Percentiles rank a stretch among this genome's conserved stretches.
Conservation (phyloP, 768 basidiomycete genomes). For the Filobasidium wieringae region DNA sequence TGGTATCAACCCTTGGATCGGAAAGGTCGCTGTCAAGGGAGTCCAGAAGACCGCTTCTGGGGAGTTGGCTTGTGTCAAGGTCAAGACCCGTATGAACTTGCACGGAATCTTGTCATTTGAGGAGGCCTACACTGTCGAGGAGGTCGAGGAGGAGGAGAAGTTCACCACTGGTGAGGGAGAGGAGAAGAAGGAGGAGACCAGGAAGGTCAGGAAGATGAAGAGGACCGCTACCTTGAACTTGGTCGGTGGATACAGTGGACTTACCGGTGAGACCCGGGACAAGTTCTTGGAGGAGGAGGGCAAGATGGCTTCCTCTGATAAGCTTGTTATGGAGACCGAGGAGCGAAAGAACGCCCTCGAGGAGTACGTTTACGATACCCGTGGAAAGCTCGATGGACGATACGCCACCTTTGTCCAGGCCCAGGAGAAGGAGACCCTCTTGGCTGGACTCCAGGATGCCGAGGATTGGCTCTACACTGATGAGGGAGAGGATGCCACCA, state of each 20-base stretch:
- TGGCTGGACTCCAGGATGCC: conserved; percentile 57
- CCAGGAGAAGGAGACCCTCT: conserved; percentile 65
- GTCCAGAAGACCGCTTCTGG: conserved; percentile 57
- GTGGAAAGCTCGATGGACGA: conserved; percentile 78
- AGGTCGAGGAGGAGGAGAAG: conserved; percentile 57
- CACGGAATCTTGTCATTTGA: conserved; percentile 84
- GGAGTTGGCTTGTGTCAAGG: conserved; percentile 70
- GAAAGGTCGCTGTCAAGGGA: conserved; percentile 65
- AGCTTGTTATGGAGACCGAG: conserved; percentile 96
- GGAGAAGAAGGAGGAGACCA: conserved; percentile 44
- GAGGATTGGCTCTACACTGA: conserved; percentile 98
- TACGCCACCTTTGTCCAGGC: conserved; percentile 64
- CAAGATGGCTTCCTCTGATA: conserved; percentile 79
- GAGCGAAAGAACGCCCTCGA: conserved; percentile 97
- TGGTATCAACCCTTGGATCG: conserved; percentile 71
- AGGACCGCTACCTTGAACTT: conserved; percentile 74
- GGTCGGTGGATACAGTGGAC: conserved; percentile 51
- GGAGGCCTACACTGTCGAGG: conserved; percentile 61
- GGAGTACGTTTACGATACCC: conserved; percentile 95
- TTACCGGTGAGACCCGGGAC: conserved; percentile 58
- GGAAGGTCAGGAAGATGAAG: conserved; percentile 73
- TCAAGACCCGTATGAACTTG: conserved; percentile 76
- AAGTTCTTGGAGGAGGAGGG: conserved; percentile 66
- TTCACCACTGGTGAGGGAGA: conserved; percentile 58
- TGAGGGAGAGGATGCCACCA: conserved; percentile 87